Base-by-base conservation (phyloP, 176 grass and related monocot species). In the Ampelocalamus luodianensis region DNA sequence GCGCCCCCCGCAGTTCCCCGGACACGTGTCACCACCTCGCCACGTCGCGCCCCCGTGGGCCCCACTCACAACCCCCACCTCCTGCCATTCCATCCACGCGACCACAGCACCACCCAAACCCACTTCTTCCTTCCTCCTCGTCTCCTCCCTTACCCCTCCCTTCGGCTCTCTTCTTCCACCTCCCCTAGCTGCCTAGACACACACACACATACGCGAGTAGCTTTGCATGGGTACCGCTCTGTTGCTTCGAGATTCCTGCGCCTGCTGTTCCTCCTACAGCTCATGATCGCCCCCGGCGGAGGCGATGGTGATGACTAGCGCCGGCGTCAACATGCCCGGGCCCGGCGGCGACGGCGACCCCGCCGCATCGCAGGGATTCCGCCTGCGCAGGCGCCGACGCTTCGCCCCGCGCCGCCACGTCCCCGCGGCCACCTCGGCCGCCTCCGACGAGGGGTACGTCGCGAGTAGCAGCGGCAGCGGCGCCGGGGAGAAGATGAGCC, bases 231-330 rank as follows among this genome's bases (percentile, higher is more conserved):
- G 58, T 26, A 11, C 23, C 10, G 58, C 23, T 27, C 32, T 59
- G 16, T 10, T 79, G 38, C 23, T 66, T 2, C 6, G n/a, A n/a
- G 34, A 16, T 3, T 17, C 45, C 1, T 50, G 54, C 54, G 53
- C 23, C 2, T 75, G 1, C 70, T 23, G 42, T 8, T 49, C 9
- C 32, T 36, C 53, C 27, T 6, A 15, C 0, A 1, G 12, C 9
- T 24, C 36, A 36, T 20, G 36, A 12, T 50, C 27, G 26, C 55
- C 53, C 27, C 62, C 51, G 60, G 39, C 72, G 77, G 55, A 32
- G 56, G 23, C 10, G 61, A 69, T 83, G 76, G 83, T 88, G 65
- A 93, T 93, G 85, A 85, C 85, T 5, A 87, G 88, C 65, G 83
- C 84, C 24, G 78, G 70, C 38, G 18, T 85, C 11, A 76, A 72